Evolutionary conservation across 331 rosid species (phyloP), one percentile per base, ranked within the genome.

Genomic region (Spiraea crenata): DNA sequence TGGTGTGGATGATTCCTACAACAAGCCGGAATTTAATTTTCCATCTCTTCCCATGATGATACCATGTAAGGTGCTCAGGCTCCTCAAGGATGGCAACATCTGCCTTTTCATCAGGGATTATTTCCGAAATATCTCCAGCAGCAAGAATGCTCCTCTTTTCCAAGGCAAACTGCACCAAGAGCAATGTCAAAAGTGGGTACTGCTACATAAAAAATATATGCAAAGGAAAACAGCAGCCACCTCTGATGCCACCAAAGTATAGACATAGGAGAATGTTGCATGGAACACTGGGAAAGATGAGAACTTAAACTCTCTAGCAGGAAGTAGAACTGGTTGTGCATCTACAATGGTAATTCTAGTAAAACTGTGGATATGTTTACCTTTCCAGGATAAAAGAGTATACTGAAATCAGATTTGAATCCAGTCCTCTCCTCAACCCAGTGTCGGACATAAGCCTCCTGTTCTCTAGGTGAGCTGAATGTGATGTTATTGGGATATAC

Each of bases 1-100:
- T 93, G 13, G 98, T 93, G 85, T 93, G 97, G 72, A 93, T 80
- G 57, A 93, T 84, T 71, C 97, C 96, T 14, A 93, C 38, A 69
- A 93, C 99, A 50, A 85, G 76, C 54, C 74, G 64, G 79, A 93
- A 91, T 79, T 93, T 91, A 59, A 70, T 76, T 81, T 91, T 93
- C 99, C 99, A 93, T 79, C 95, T 85, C 79, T 82, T 91, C 78
- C 99, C 99, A 75, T 93, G 99, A 57, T 93, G 95, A 75, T 67
- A 91, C 99, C 97, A 93, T 4, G 97, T 93, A 59, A 93, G 83
- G 78, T 93, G 97, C 78, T 93, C 99, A 0, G 99, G 99, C 85
- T 93, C 99, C 85, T 93, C 99, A 16, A 93, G 89, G 72, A 93
- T 84, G 61, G 99, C 99, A 78, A 93, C 69, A 82, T 93, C 99